Conservation (phyloP, 1,139 yeast genomes). For the Geotrichum fermentans region DNA sequence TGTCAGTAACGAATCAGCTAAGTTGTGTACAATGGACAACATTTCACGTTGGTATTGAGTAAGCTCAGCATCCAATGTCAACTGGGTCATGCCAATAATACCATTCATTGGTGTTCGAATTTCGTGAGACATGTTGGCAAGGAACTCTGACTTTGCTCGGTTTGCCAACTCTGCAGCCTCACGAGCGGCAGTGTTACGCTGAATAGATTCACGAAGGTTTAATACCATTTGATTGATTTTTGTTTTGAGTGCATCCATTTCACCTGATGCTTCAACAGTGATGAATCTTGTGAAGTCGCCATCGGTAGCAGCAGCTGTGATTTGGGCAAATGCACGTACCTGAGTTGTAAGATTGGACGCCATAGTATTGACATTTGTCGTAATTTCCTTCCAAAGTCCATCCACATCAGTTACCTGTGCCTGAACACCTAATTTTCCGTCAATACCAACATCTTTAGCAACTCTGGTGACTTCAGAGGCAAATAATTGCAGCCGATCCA, state of each 20-base stretch:
- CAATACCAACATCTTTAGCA: constrained; percentile 89
- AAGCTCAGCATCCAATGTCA: constrained; percentile 77
- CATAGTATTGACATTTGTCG: constrained; percentile 91
- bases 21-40: constrained; percentile 79
- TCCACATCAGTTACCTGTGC: constrained; percentile 89
- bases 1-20: constrained; percentile 76
- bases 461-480: constrained; percentile 89
- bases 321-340: constrained; percentile 89
- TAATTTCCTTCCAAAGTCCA: constrained; percentile 87
- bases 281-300: constrained; percentile 87
- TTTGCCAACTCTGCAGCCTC: constrained; percentile 91
- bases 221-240: constrained; percentile 90
- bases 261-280: constrained; percentile 88
- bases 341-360: constrained; percentile 87
- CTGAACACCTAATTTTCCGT: constrained; percentile 86
- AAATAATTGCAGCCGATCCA: constrained; percentile 80
- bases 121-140: constrained; percentile 90
- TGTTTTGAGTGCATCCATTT: constrained; percentile 87
- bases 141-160: constrained; percentile 80
- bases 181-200: constrained; percentile 85
- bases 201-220: constrained; percentile 79
- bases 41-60: constrained; percentile 87
- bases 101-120: constrained; percentile 91
- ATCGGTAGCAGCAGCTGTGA: constrained; percentile 90
- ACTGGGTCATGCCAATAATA: constrained; percentile 87